Base-by-base conservation (phyloP, 495 filamentous ascomycete species). In the Elasticomyces elasticus region DNA sequence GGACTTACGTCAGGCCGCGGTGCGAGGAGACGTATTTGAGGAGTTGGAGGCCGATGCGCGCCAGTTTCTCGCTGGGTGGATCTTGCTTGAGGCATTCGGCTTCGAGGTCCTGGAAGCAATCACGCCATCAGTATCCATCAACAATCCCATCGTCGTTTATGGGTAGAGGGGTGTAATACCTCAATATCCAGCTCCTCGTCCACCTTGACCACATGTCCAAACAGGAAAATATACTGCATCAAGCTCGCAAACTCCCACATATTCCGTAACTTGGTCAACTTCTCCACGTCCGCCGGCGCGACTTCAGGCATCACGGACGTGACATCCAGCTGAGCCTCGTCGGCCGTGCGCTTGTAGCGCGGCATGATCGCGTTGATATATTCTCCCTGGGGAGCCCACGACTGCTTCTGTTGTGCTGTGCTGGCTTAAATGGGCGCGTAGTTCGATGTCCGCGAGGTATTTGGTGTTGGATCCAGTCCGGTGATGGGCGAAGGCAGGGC, bases 221-320 rank as follows among this genome's bases (percentile, higher is more conserved):
- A 98, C 49, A 89, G 78, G 61, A 81, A 81, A 50, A 96, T 85
- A 72, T 87, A 98, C 69, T 98, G 92, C 73, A 84, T 89, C 5
- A 98, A 76, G 65, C 88, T 89, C 43, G 92, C 87, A 69, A 98
- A 95, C 68, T 96, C 86, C 89, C 92, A 96, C 72, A 82, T 84
- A 66, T 86, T 92, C 45, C 91, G 76, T 54, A 98, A 75, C 57
- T 76, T 80, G 22, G 24, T 19, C 30, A 62, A 38, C 13, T 35
- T 56, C 31, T 56, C 62, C n/a, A 35, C 42, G 43, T 60, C 12
- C 19, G 49, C 33, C n/a, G 59, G 49, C 11, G 42, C 35, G 26
- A 58, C 24, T 2, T 42, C 26, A 5, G 54, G 50, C 44, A 49
- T 50, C 25, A 41, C 7, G 15, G 59, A 43, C n/a, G n/a, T n/a